Base-by-base conservation (phyloP, 257 asterid genomes). In the Gardenia jasminoides region DNA sequence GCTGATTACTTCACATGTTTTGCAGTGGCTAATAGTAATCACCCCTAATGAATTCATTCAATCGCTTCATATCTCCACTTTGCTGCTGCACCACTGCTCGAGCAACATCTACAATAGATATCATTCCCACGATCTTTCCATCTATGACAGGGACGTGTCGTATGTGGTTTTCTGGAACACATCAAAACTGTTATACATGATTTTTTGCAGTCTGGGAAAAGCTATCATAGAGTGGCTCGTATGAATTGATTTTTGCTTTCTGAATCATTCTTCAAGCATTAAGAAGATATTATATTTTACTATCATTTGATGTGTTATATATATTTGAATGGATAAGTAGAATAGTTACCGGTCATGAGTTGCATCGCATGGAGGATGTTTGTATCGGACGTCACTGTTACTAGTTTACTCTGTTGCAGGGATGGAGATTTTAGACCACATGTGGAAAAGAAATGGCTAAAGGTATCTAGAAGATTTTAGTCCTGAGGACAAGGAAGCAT, bases 91-190 rank as follows among this genome's bases (percentile, higher is more conserved):
- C 81, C 20, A 93, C 97, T 59, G 95, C 89, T 36, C 86, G 83
- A n/a, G 90, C 94, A n/a, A 92, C 89, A 78, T 93, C 97, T 10
- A 54, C 85, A 6, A 92, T 83, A 1, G 97, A 93, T 70, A 92
- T 87, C 96, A 93, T 87, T 77, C 97, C 98, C 36, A 90, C 87
- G 26, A 93, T 87, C 90, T 86, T 93, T 77, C 96, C 92, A 81
- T 93, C 93, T 76, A 92, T 88, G 68, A 93, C 98, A 1, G 96
- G 98, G 4, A 83, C 93, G 67, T 93, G 97, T 68, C 96, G 79
- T 67, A 90, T 87, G 67, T 92, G 94, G 72, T 92, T 90, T 80
- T 93, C 97, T 92, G 65, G 26, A 26, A 36, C 43, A 20, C n/a
- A 64, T 70, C 7, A 33, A 59, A 62, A 33, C 20, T 46, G 48